Evolutionary conservation across 2,329 filamentous ascomycete species (phyloP).

Genomic region (Diplodia mutila): DNA sequence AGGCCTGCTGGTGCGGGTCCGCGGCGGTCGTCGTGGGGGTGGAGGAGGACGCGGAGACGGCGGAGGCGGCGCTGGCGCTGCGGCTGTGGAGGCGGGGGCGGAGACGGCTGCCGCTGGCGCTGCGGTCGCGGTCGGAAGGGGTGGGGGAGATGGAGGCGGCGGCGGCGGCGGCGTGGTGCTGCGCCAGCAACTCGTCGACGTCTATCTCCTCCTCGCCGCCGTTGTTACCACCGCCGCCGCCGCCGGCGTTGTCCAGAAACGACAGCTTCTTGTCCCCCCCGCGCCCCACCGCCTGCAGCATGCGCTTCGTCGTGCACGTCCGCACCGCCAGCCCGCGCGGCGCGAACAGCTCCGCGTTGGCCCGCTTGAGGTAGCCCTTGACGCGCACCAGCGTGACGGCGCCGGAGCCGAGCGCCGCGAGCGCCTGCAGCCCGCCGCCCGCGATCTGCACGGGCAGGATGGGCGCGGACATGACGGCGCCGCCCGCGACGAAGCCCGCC

Average conservation of each 20-base stretch:
- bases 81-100: not conserved
- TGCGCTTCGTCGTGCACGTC: slow-evolving; percentile 11
- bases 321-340: slow-evolving; percentile 16
- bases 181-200: not conserved
- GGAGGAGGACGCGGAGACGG: not conserved
- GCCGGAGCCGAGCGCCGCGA: slow-evolving; percentile 10
- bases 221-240: no score
- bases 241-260: not conserved
- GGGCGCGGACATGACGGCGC: slow-evolving; percentile 30
- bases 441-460: slow-evolving; percentile 29
- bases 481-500: slow-evolving; percentile 30
- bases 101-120: not conserved
- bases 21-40: no score
- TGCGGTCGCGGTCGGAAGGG: not conserved
- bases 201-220: not conserved
- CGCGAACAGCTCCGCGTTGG: slow-evolving; percentile 9
- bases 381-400: slow-evolving; percentile 4
- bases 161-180: not conserved
- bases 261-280: slow-evolving; percentile 2
- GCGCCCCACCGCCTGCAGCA: slow-evolving; percentile 14
- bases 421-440: slow-evolving; percentile 12
- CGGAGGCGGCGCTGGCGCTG: not conserved
- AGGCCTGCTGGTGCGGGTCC: no score
- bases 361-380: slow-evolving; percentile 1
- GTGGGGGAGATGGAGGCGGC: not conserved